Percentiles rank a stretch among this genome's conserved stretches.
phyloP scores from a whole-genome alignment of 73 alveolate species.

The Paramecium octaurelia region DNA sequence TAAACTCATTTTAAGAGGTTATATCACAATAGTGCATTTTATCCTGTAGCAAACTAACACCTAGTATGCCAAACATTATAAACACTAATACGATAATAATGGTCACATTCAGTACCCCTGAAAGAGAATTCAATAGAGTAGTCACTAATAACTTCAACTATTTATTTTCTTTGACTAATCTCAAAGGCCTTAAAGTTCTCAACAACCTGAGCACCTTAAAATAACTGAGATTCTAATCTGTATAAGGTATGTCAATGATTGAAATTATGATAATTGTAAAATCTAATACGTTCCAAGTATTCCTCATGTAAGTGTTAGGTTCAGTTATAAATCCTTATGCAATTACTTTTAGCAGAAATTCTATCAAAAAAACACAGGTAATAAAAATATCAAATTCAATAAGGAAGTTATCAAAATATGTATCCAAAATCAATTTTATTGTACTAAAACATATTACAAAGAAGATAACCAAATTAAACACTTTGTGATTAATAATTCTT shows the following conservation, averaged over 20 bases:
- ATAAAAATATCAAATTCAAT: constrained; percentile 72
- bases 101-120: constrained; percentile 82
- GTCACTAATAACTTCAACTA: constrained; percentile 83
- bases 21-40: constrained; percentile 71
- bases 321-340: constrained; percentile 89
- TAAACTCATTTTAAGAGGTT: background rate
- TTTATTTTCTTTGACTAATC: constrained; percentile 83
- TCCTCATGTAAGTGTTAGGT: constrained; percentile 84
- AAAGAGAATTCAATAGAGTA: constrained; percentile 84
- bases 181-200: constrained; percentile 89
- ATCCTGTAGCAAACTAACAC: constrained; percentile 75
- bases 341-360: constrained; percentile 79
- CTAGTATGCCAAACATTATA: constrained; percentile 81
- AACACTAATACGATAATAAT: constrained; percentile 68
- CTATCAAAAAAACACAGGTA: constrained; percentile 79
- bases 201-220: constrained; percentile 86
- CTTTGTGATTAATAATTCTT: constrained; percentile 64
- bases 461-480: constrained; percentile 78
- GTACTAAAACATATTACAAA: constrained; percentile 79
- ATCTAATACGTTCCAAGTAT: constrained; percentile 93
- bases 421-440: constrained; percentile 85
- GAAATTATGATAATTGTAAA: constrained; percentile 87
- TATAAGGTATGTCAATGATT: constrained; percentile 76
- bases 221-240: constrained; percentile 68
- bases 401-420: constrained; percentile 68